Conservation (phyloP, 2,329 filamentous ascomycete species). For the Pyricularia sp. region DNA sequence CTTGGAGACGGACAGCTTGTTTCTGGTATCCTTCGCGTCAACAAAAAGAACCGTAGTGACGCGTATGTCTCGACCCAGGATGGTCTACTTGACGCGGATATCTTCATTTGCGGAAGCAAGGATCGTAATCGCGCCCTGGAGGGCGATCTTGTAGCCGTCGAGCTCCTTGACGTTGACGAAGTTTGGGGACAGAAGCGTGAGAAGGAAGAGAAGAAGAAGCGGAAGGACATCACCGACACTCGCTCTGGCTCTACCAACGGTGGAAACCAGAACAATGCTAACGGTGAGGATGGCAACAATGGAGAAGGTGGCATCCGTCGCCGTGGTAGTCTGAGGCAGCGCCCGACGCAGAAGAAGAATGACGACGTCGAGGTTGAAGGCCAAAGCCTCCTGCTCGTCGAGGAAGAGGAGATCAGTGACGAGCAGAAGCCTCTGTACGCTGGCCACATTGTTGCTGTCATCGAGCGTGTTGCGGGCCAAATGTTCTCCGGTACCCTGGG, state of each 20-base stretch:
- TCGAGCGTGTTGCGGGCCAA: slow-evolving; percentile 92
- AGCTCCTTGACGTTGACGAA: slow-evolving; percentile 94
- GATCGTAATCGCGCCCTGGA: slow-evolving; percentile 95
- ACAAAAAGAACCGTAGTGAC: slow-evolving; percentile 99
- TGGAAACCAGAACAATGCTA: slow-evolving; percentile 52
- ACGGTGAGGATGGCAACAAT: slow-evolving; percentile 51
- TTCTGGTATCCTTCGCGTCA: slow-evolving; percentile 91
- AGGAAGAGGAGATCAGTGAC: slow-evolving; percentile 98
- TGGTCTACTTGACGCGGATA: slow-evolving; percentile 82
- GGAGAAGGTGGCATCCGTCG: slow-evolving; percentile 81
- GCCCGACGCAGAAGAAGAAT: slow-evolving; percentile 99
- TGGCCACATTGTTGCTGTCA: slow-evolving; percentile 92
- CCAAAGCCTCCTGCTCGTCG: slow-evolving; percentile 89
- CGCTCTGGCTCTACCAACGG: slow-evolving; percentile 68
- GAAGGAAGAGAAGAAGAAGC: slow-evolving; percentile 99
- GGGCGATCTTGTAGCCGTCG: slow-evolving; percentile 89
- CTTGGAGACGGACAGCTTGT: slow-evolving; percentile 89
- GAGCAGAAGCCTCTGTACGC: slow-evolving; percentile 97
- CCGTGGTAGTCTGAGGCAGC: slow-evolving; percentile 89
- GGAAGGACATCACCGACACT: slow-evolving; percentile 95
- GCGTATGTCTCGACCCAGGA: slow-evolving; percentile 94
- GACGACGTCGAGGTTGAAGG: slow-evolving; percentile 98
- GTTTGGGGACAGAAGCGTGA: slow-evolving; percentile 98
- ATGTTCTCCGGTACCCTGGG: slow-evolving; percentile 98
- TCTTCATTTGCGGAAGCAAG: slow-evolving; percentile 99